Evolutionary conservation across 768 basidiomycete genomes (phyloP).

Genomic region (Hysterangium stoloniferum): DNA sequence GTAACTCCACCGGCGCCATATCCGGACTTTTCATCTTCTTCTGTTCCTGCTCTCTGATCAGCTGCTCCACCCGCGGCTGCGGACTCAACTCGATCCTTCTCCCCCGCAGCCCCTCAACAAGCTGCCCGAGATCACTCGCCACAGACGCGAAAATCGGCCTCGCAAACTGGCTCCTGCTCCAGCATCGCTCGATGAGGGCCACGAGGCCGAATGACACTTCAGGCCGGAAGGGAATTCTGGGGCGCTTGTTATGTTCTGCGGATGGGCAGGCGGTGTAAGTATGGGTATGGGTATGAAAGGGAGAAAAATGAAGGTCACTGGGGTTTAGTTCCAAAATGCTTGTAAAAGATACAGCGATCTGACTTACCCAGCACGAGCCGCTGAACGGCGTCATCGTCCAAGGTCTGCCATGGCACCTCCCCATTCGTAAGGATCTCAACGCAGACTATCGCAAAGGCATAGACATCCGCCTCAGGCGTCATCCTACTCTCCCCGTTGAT

Average conservation of each 20-base stretch:
- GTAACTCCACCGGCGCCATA: constrained; percentile 7
- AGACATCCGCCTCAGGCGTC: constrained; percentile 56
- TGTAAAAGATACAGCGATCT: neutral
- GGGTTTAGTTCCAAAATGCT: neutral
- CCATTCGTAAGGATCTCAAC: constrained; percentile 58
- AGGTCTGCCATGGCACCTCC: constrained; percentile 46
- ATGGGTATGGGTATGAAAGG: constrained; percentile 16
- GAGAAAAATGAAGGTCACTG: constrained; percentile 17
- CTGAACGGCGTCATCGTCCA: constrained; percentile 44
- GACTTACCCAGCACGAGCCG: constrained; percentile 44
- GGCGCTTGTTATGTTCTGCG: constrained; percentile 44
- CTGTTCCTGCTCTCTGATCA: neutral
- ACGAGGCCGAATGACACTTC: constrained; percentile 28
- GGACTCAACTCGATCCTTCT: constrained; percentile 16
- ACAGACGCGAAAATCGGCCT: constrained; percentile 49
- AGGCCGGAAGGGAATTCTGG: constrained; percentile 35
- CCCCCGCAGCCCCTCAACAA: constrained; percentile 32
- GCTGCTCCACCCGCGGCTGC: neutral
- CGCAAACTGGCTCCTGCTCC: constrained; percentile 43
- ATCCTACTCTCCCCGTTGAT: constrained; percentile 38
- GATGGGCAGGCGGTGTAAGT: constrained; percentile 11
- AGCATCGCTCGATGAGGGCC: constrained; percentile 45
- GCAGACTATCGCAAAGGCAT: constrained; percentile 60
- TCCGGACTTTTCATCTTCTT: neutral
- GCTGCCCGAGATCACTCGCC: constrained; percentile 35